These are phyloP conservation scores for Xylariaceae sp. DNA, from an alignment of 2,329 filamentous ascomycete genomes.

Conservation along the genomic window DNA sequence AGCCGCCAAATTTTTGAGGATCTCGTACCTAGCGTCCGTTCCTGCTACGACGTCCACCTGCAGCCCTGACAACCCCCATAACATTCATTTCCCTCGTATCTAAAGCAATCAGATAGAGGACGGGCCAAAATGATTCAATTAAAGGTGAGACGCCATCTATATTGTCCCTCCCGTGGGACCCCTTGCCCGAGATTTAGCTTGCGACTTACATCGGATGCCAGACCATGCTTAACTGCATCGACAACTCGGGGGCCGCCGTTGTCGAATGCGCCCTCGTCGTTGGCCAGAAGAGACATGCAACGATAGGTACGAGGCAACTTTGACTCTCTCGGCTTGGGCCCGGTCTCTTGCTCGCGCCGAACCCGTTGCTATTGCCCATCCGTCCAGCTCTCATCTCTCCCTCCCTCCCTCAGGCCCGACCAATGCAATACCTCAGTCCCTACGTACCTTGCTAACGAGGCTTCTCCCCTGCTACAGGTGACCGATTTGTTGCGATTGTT, in stretches of 20 bases:
- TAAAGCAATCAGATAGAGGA: conserved; percentile 13
- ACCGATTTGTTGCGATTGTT: conserved; percentile 94
- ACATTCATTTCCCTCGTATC: background rate
- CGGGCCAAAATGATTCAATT: conserved; percentile 77
- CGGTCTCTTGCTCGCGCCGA: background rate
- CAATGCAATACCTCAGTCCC: background rate
- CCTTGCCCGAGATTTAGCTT: background rate
- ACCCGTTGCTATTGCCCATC: background rate
- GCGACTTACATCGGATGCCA: conserved; percentile 34
- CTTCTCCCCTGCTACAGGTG: conserved; percentile 53
- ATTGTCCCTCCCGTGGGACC: background rate
- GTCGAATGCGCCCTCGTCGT: conserved; percentile 95
- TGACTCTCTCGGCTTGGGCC: background rate
- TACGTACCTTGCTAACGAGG: background rate
- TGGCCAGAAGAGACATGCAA: conserved; percentile 81
- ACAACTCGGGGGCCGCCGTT: conserved; percentile 96
- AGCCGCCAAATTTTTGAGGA: conserved; percentile 15
- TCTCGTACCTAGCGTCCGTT: background rate
- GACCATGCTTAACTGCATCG: conserved; percentile 99
- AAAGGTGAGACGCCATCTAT: conserved; percentile 51
- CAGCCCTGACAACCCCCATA: conserved; percentile 7
- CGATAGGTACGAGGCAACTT: conserved; percentile 65
- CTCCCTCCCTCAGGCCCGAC: background rate
- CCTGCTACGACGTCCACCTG: conserved; percentile 2
- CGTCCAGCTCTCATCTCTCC: background rate